Evolutionary conservation across 495 filamentous ascomycete species (phyloP).

Genomic region (Glonium stellatum): DNA sequence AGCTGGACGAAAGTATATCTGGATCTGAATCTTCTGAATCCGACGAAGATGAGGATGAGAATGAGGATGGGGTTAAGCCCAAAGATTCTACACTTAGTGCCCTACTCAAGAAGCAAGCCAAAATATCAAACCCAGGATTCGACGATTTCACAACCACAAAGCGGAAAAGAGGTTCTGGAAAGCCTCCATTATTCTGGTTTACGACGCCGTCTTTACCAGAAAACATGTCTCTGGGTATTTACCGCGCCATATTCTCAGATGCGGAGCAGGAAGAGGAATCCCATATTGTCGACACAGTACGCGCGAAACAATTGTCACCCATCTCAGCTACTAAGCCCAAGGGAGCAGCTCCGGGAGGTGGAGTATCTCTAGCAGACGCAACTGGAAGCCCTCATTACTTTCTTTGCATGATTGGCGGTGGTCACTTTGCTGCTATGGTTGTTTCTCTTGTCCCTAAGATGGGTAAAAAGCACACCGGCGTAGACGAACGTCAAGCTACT

Average conservation of each 20-base stretch:
- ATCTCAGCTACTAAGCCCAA: constrained; percentile 41
- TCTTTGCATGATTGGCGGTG: constrained; percentile 96
- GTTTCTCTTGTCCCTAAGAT: constrained; percentile 77
- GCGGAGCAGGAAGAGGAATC: constrained; percentile 60
- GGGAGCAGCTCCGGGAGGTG: constrained; percentile 40
- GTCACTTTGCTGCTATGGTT: constrained; percentile 95
- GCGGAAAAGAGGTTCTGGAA: constrained; percentile 52
- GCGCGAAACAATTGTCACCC: constrained; percentile 66
- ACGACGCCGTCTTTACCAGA: constrained; percentile 63
- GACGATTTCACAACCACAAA: constrained; percentile 39
- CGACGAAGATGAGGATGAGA: constrained; percentile 47
- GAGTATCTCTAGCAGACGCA: constrained; percentile 42
- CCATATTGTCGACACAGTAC: constrained; percentile 56
- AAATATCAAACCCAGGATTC: constrained; percentile 51
- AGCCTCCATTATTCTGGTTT: constrained; percentile 80
- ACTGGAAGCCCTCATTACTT: constrained; percentile 75
- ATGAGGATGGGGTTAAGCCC: constrained; percentile 33
- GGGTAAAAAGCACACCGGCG: constrained; percentile 60
- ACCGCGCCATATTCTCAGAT: constrained; percentile 71
- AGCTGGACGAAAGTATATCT: constrained; percentile 85
- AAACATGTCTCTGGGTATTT: constrained; percentile 76
- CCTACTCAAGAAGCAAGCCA: constrained; percentile 76
- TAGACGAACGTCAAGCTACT: constrained; percentile 69
- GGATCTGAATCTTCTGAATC: constrained; percentile 60
- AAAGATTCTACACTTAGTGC: constrained; percentile 61